Evolutionary conservation across 441 rosid species (phyloP), one percentile per base, ranked within the genome.

Genomic region (Raphanus hybrid): DNA sequence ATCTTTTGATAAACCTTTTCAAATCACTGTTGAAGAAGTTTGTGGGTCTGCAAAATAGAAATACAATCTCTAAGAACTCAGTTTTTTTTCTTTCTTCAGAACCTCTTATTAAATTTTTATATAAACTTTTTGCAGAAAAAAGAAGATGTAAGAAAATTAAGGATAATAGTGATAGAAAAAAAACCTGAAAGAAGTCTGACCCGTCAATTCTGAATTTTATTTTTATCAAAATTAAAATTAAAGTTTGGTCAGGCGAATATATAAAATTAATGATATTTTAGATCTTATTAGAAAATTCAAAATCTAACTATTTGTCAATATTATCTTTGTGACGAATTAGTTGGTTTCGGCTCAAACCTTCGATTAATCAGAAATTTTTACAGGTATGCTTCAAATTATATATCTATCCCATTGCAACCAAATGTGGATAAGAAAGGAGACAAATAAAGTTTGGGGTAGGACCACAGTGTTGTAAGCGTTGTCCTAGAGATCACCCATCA

Each of bases 401-500:
- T 9, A 1, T 60, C 18, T 35, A n/a, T 66, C 50, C n/a, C 35
- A 43, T 10, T 65, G 69, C 35, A 41, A 65, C 68, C 75, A 78
- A 78, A 68, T 67, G 70, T 52, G 39, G 74, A 58, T 69, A 67
- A 61, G 63, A 73, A 50, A 73, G 70, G 74, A 73, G 74, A 73
- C 74, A 68, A 52, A 73, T 9, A 62, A 73, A 1, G 39, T 32
- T 72, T 16, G 77, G 57, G 23, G 70, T 78, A 45, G 81, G 64
- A 29, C 70, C 81, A 68, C 58, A 78, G n/a, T 3, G 64, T 60
- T 52, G 70, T 50, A 16, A 73, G 26, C 55, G 59, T 64, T 73
- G 77, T 73, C 77, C 64, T 10, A 64, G 41, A 73, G 77, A 73
- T 73, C 39, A 52, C 77, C 77, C 70, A 73, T 64, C 77, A 73